These are phyloP conservation scores for Ogataea minuta DNA, from an alignment of 805 yeast species.

Conservation along the genomic window DNA sequence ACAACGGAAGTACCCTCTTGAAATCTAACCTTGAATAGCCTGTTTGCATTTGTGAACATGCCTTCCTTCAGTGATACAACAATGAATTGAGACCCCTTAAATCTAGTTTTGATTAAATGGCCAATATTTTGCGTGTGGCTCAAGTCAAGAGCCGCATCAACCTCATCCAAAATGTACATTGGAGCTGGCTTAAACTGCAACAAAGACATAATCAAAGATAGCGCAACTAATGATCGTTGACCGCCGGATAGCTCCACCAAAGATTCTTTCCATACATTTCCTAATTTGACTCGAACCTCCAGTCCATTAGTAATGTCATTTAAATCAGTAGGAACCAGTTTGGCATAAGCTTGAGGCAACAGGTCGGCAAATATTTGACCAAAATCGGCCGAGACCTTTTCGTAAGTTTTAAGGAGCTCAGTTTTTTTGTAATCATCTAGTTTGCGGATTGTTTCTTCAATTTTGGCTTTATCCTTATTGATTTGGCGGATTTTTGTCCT, in stretches of 20 bases:
- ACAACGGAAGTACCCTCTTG: slow-evolving; percentile 97
- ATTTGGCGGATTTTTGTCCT: slow-evolving; percentile 81
- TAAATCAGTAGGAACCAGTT: slow-evolving; percentile 77
- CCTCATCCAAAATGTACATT: slow-evolving; percentile 95
- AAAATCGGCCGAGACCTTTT: slow-evolving; percentile 82
- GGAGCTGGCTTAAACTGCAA: slow-evolving; percentile 97
- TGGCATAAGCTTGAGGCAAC: slow-evolving; percentile 86
- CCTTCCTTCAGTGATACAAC: slow-evolving; percentile 97
- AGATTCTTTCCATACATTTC: slow-evolving; percentile 94
- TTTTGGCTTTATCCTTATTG: slow-evolving; percentile 84
- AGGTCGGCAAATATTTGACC: slow-evolving; percentile 87
- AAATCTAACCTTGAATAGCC: slow-evolving; percentile 88
- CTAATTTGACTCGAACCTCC: slow-evolving; percentile 85
- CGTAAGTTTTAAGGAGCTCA: slow-evolving; percentile 80
- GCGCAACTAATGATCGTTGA: slow-evolving; percentile 89
- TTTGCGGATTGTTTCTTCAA: slow-evolving; percentile 80
- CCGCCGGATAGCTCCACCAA: slow-evolving; percentile 96
- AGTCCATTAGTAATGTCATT: slow-evolving; percentile 85
- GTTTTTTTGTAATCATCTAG: slow-evolving; percentile 82
- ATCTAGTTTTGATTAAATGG: slow-evolving; percentile 89
- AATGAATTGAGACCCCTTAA: slow-evolving; percentile 93
- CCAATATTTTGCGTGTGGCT: slow-evolving; percentile 98
- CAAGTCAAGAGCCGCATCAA: slow-evolving; percentile 96
- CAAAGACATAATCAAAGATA: slow-evolving; percentile 87
- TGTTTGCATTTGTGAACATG: slow-evolving; percentile 95